Base-by-base conservation (phyloP, 208 protist species). In the Porcisia deanei region DNA sequence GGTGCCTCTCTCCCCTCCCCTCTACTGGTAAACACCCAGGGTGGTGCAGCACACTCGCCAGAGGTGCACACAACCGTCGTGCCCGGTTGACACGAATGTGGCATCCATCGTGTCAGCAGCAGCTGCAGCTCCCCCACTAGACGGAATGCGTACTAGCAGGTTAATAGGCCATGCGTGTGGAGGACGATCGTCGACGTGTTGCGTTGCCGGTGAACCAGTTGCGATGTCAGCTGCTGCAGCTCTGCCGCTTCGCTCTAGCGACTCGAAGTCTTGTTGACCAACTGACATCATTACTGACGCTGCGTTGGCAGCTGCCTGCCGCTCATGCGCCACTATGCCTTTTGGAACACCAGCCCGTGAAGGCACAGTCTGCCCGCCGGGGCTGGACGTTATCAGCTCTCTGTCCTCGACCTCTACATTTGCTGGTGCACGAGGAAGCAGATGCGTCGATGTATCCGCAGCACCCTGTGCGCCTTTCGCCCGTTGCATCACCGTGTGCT, bases 11-110 rank as follows among this genome's bases (percentile, higher is more conserved):
- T 63, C 3, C 6, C 30, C 22, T 59, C 58, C 25, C 58, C 34
- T 3, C 1, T 18, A 22, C 18, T 20, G 20, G 10, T 49, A 1
- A 43, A 30, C 30, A 30, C 30, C 30, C 30, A 61, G 34, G 60
- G 30, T 45, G 6, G 7, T 65, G 37, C 41, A 7, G 60, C 45
- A 3, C 3, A 80, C 43, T 25, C 65, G 54, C 77, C 77, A 81
- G 2, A 81, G 70, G n/a, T 81, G 77, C 71, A 81, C 77, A n/a
- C 18, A 41, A 5, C 71, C 71, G 22, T 76, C 65, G 55, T 66
- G 41, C 12, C 64, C 68, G 6, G 54, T 52, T 0, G 76, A 80
- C 18, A 75, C 30, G 3, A 75, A 65, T 5, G 20, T 65, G 34
- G 18, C 60, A 37, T 65, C 43, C 52, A 30, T 47, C 30, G 47